Base-by-base conservation (phyloP, 768 basidiomycete species). In the Holtermannia corniformis region DNA sequence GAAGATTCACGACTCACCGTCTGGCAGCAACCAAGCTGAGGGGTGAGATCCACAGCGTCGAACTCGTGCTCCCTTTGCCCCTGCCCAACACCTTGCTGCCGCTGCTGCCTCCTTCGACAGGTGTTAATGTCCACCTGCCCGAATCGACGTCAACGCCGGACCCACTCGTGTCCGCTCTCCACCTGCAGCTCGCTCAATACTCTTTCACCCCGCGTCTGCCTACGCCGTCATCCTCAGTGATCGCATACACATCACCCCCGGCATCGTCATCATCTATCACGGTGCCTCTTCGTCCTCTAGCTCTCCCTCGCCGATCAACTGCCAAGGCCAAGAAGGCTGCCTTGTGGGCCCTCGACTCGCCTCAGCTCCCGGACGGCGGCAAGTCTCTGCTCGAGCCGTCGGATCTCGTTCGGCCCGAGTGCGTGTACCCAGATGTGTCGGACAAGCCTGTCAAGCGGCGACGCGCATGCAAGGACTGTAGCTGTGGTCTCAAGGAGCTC, bases 401-500 rank as follows among this genome's bases (percentile, higher is more conserved):
- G 37, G 93, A 97, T 69, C 83, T 84, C 52, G 77, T 76, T 26
- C 82, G 88, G 2, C 91, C 90, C 0, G 78, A 79, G 27, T 84
- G 85, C 23, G 79, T 80, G 4, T 88, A 61, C 50, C 63, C 63
- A 23, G 62, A 56, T 43, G 44, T 63, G 10, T 60, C 66, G 24
- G 67, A 71, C 16, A 71, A 69, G 48, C 65, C 60, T 19, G 59
- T 72, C 58, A 62, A 71, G 61, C 44, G 70, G 21, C 47, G 72
- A 42, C 43, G 70, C 74, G 93, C 95, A 25, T 99, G 95, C 80
- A 96, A 96, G 76, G 82, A 81, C 68, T 99, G 95, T 73, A 81
- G 88, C 2, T 99, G 95, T 65, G 95, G 95, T n/a, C 78, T 99
- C 52, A 84, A 86, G 16, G 95, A 97, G 76, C 70, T 93, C 16